Evolutionary conservation across 495 filamentous ascomycete species (phyloP).

Genomic region (Hypoxylon rickii): DNA sequence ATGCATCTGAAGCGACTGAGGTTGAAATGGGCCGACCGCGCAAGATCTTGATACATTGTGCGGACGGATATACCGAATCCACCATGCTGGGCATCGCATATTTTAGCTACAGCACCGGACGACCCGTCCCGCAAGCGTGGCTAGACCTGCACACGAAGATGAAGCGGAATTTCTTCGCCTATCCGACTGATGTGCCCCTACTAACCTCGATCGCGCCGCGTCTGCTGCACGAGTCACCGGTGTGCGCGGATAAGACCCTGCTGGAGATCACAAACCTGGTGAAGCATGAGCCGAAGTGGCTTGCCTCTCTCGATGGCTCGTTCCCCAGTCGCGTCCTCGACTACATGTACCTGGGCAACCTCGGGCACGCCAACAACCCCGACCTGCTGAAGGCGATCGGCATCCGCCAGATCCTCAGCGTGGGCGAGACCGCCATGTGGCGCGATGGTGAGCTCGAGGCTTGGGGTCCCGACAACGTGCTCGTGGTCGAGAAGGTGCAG

Average conservation of each 20-base stretch:
- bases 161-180: slow-evolving; percentile 93
- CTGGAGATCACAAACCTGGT: slow-evolving; percentile 51
- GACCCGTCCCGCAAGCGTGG: slow-evolving; percentile 83
- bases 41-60: slow-evolving; percentile 86
- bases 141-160: slow-evolving; percentile 78
- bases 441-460: slow-evolving; percentile 63
- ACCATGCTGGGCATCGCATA: slow-evolving; percentile 87
- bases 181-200: slow-evolving; percentile 83
- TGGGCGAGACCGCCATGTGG: slow-evolving; percentile 91
- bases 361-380: slow-evolving; percentile 91
- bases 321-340: slow-evolving; percentile 84
- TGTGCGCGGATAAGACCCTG: slow-evolving; percentile 42
- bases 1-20: slow-evolving; percentile 33
- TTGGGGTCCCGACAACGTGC: slow-evolving; percentile 75
- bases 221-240: slow-evolving; percentile 60
- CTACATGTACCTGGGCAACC: slow-evolving; percentile 96
- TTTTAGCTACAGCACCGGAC: slow-evolving; percentile 83
- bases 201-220: slow-evolving; percentile 74
- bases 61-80: slow-evolving; percentile 95
- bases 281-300: slow-evolving; percentile 72
- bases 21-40: slow-evolving; percentile 44
- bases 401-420: slow-evolving; percentile 85
- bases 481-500: slow-evolving; percentile 82
- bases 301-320: slow-evolving; percentile 83
- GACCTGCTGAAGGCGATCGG: slow-evolving; percentile 77